Evolutionary conservation across 2,329 filamentous ascomycete genomes (phyloP).

Genomic region (Ceratocystis albifundus): DNA sequence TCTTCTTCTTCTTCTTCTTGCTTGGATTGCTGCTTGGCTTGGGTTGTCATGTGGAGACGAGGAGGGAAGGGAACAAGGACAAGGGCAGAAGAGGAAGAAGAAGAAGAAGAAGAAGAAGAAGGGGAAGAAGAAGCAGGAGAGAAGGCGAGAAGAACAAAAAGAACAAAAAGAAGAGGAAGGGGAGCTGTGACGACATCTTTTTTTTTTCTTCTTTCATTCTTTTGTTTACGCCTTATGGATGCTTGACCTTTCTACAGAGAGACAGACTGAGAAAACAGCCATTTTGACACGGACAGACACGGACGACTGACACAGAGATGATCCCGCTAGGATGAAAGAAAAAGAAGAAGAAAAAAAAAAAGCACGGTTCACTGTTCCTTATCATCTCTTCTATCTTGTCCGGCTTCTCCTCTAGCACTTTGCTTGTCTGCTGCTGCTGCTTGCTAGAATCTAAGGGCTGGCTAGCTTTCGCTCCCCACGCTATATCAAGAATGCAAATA

Average conservation of each 20-base stretch:
- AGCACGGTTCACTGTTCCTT: background rate
- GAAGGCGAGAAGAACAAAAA: background rate
- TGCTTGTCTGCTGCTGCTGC: background rate
- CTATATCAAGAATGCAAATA: no score
- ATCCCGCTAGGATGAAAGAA: background rate
- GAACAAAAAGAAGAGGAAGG: background rate
- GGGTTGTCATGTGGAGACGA: background rate
- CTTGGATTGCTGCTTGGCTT: background rate
- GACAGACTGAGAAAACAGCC: background rate
- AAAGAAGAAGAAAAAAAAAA: no score
- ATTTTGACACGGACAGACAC: background rate
- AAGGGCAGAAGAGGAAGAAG: background rate
- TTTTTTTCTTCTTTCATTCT: background rate
- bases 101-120: background rate
- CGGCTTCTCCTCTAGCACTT: background rate
- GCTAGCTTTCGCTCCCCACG: no score
- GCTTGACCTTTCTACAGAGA: background rate
- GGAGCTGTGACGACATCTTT: slow-evolving; percentile 4
- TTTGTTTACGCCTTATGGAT: background rate
- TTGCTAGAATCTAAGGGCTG: no score
- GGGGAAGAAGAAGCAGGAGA: background rate
- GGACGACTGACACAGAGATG: background rate
- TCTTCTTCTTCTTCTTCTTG: background rate
- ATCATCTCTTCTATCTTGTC: background rate
- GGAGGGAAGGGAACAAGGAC: background rate